A percentile compares a stretch with the other conserved stretches of the same genome.
Evolutionary conservation across 2,329 filamentous ascomycete genomes (phyloP).

Genomic region (Neonectria ditissima): DNA sequence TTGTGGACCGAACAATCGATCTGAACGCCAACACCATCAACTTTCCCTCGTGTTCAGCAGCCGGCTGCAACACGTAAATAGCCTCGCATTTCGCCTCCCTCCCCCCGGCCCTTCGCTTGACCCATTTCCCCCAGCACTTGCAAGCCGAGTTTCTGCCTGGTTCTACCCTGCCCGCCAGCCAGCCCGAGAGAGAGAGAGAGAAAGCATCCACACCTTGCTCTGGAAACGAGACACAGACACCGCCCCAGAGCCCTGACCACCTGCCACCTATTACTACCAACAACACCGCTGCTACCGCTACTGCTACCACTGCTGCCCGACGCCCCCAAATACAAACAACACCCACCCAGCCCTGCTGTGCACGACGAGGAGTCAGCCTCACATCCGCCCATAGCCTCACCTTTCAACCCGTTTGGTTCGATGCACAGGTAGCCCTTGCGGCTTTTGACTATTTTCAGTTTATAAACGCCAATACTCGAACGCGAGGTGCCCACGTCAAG

Average conservation of each 20-base stretch:
- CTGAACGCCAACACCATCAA: constrained; percentile 36
- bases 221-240: constrained; percentile 44
- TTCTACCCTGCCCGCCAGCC: constrained; percentile 42
- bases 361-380: constrained; percentile 40
- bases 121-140: constrained; percentile 31
- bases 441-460: constrained; percentile 22
- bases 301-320: constrained; percentile 36
- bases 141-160: constrained; percentile 44
- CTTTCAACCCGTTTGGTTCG: constrained; percentile 38
- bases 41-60: constrained; percentile 46
- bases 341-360: constrained; percentile 38
- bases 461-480: constrained; percentile 32
- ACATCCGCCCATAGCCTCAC: constrained; percentile 37
- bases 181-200: constrained; percentile 24
- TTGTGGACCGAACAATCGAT: constrained; percentile 45
- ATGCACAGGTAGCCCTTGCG: constrained; percentile 39
- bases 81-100: constrained; percentile 24
- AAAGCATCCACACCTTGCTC: constrained; percentile 41
- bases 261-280: constrained; percentile 16
- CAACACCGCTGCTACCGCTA: constrained; percentile 18
- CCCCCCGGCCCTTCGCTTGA: constrained; percentile 42
- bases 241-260: constrained; percentile 46
- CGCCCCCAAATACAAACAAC: constrained; percentile 41
- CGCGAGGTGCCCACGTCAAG: constrained; percentile 28
- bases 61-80: constrained; percentile 46